These are phyloP conservation scores for Ascochyta pisi DNA, from an alignment of 2,329 filamentous ascomycete species.

Conservation along the genomic window DNA sequence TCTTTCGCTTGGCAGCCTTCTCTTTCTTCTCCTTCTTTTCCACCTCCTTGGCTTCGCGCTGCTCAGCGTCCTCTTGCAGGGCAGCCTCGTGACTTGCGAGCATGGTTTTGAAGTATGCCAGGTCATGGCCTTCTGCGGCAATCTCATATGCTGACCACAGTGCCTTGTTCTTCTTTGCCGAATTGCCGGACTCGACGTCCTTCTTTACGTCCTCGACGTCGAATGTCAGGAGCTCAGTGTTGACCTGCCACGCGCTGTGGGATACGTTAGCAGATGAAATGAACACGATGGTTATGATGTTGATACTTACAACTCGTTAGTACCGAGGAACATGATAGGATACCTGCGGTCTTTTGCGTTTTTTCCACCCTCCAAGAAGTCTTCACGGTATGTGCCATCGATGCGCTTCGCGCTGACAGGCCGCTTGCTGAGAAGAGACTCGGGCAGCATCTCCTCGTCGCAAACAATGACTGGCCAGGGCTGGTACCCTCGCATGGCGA, in stretches of 20 bases:
- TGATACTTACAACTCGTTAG: constrained; percentile 91
- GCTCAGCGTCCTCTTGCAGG: constrained; percentile 64
- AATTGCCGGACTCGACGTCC: constrained; percentile 73
- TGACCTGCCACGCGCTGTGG: constrained; percentile 85
- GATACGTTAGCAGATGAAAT: constrained; percentile 15
- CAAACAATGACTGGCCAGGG: constrained; percentile 94
- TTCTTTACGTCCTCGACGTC: constrained; percentile 75
- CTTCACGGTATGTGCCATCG: constrained; percentile 86
- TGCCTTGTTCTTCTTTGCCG: constrained; percentile 84
- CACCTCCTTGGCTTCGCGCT: constrained; percentile 69
- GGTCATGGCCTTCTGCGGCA: constrained; percentile 76
- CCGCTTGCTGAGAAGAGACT: constrained; percentile 75
- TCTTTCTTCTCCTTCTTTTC: constrained; percentile 67
- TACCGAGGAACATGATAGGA: constrained; percentile 92
- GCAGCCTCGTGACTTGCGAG: constrained; percentile 67
- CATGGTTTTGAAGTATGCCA: constrained; percentile 84
- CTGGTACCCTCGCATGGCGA: constrained; percentile 92
- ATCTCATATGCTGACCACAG: constrained; percentile 80
- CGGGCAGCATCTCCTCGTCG: constrained; percentile 91
- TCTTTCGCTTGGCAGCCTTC: constrained; percentile 59
- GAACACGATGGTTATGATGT: neutral
- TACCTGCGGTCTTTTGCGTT: constrained; percentile 84
- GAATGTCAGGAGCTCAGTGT: constrained; percentile 80
- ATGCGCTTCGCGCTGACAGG: constrained; percentile 82
- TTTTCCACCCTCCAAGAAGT: constrained; percentile 87